These are phyloP conservation scores for Globisporangium abappressorium DNA, from an alignment of 352 stramenopile species.

Conservation along the genomic window DNA sequence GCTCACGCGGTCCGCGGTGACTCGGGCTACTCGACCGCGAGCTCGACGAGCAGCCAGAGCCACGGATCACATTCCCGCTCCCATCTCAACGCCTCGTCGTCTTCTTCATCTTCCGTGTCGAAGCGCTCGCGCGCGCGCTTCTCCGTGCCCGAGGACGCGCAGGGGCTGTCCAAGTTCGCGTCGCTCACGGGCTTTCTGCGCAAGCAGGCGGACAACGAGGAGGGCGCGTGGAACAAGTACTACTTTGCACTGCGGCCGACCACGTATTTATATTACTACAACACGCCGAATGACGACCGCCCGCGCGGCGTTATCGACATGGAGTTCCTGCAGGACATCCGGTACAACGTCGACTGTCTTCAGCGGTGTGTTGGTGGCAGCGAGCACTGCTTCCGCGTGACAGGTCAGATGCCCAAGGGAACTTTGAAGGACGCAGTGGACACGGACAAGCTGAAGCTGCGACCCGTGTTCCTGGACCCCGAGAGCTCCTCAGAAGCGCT, in stretches of 20 bases:
- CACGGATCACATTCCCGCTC: neutral
- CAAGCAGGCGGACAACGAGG: constrained; percentile 81
- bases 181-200: constrained; percentile 60
- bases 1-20: constrained; percentile 1
- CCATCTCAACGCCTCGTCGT: neutral
- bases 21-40: constrained; percentile 8
- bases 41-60: constrained; percentile 7
- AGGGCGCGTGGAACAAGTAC: constrained; percentile 74
- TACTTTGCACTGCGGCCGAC: constrained; percentile 75
- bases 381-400: constrained; percentile 68
- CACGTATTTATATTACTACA: constrained; percentile 87
- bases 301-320: constrained; percentile 77
- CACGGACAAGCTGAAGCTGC: constrained; percentile 37
- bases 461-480: constrained; percentile 69
- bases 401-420: constrained; percentile 47
- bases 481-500: constrained; percentile 41
- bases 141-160: constrained; percentile 42
- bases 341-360: constrained; percentile 70
- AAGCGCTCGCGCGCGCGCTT: constrained; percentile 64
- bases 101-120: constrained; percentile 6
- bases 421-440: constrained; percentile 27
- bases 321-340: constrained; percentile 74
- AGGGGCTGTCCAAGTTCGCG: constrained; percentile 38
- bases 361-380: constrained; percentile 66
- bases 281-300: constrained; percentile 50